These are phyloP conservation scores for Galerina marginata DNA, from an alignment of 768 basidiomycete species.

Conservation along the genomic window DNA sequence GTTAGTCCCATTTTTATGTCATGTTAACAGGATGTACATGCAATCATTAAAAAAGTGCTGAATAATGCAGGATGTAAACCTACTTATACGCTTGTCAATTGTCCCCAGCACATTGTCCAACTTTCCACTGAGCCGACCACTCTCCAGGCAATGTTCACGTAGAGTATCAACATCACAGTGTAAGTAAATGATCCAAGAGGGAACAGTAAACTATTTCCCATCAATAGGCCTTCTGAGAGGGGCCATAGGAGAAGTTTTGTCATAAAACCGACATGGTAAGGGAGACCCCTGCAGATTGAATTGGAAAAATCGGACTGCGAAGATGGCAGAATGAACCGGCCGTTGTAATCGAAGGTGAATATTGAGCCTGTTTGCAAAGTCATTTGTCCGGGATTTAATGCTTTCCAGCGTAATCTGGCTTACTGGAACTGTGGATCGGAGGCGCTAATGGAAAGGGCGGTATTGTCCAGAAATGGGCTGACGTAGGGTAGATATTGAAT, in stretches of 20 bases:
- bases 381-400: constrained; percentile 5
- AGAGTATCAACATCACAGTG: too few relatives aligned
- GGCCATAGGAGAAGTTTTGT: constrained; percentile 15
- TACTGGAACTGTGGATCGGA: constrained; percentile 16
- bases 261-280: constrained; percentile 31
- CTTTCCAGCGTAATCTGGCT: constrained; percentile 16
- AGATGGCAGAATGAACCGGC: not conserved
- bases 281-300: constrained; percentile 20
- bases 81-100: too few relatives aligned
- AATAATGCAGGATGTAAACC: too few relatives aligned
- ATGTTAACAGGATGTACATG: too few relatives aligned
- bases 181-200: too few relatives aligned
- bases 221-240: too few relatives aligned
- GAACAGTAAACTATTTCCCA: too few relatives aligned
- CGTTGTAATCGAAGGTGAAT: not conserved
- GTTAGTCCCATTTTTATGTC: too few relatives aligned
- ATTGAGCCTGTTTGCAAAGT: not conserved
- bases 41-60: too few relatives aligned
- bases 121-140: too few relatives aligned
- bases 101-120: too few relatives aligned
- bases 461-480: constrained; percentile 15
- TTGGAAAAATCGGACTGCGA: not conserved
- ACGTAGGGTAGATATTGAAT: constrained; percentile 29
- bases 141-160: too few relatives aligned
- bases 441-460: constrained; percentile 18